phyloP scores from a whole-genome alignment of 225 moss, liverwort and hornwort genomes.

The Sphagnum contortum region DNA sequence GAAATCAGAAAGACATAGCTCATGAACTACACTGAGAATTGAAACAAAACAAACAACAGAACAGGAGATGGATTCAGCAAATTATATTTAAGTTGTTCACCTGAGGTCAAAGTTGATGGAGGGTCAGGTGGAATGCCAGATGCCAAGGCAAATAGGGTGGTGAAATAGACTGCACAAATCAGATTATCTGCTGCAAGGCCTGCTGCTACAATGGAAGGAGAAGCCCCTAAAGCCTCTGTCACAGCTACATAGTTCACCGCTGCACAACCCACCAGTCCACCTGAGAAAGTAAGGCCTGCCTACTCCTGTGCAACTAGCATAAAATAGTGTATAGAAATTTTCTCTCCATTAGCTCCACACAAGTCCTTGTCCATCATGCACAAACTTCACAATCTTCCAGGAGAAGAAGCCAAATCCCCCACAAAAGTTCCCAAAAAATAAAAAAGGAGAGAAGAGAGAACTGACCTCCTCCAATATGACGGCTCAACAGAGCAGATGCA shows the following conservation, averaged over 20 bases:
- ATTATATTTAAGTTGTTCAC: conserved; percentile 9
- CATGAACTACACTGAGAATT: background rate
- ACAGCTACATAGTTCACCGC: conserved; percentile 99
- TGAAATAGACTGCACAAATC: conserved; percentile 95
- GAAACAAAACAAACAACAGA: background rate
- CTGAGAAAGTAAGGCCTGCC: background rate
- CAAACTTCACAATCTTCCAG: background rate
- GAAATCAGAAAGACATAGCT: background rate
- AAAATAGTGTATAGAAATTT: background rate
- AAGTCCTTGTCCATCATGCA: background rate
- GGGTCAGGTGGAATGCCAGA: conserved; percentile 73
- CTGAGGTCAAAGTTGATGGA: conserved; percentile 24
- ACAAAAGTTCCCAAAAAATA: background rate
- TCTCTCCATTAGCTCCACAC: background rate
- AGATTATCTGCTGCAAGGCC: conserved; percentile 95
- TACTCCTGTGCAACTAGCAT: background rate
- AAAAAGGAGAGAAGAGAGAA: background rate
- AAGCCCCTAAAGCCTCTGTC: conserved; percentile 85
- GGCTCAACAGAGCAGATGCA: conserved; percentile 91
- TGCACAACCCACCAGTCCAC: conserved; percentile 23
- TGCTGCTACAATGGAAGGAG: conserved; percentile 84
- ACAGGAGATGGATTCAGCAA: background rate
- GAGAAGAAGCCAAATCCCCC: too few species aligned
- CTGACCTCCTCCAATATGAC: conserved; percentile 98
- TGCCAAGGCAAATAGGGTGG: conserved; percentile 83